Evolutionary conservation across 345 rosid species (phyloP).

Genomic region (Fremontodendron californicum): DNA sequence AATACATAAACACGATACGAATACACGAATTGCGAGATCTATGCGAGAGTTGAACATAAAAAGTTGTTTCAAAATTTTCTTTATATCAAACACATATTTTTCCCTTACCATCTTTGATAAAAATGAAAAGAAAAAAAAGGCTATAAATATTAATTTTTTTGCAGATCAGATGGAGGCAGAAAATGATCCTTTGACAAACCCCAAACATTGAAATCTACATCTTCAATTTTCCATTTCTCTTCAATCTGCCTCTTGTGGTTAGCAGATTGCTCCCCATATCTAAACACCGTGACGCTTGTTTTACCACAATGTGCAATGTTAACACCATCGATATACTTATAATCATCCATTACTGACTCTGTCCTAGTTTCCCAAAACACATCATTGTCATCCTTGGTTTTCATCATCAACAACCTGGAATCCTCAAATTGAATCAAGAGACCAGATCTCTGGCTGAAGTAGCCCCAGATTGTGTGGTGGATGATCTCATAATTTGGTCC

Average conservation of each 20-base stretch:
- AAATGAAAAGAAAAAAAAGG: too few species aligned
- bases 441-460: constrained; percentile 87
- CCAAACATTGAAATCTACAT: constrained; percentile 74
- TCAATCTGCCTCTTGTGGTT: constrained; percentile 79
- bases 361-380: constrained; percentile 91
- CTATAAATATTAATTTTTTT: too few species aligned
- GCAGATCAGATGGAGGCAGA: constrained; percentile 51
- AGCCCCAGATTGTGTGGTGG: constrained; percentile 92
- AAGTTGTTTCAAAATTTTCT: too few species aligned
- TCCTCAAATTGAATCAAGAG: constrained; percentile 81
- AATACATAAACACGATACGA: too few species aligned
- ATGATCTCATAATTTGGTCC: constrained; percentile 74
- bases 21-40: too few species aligned
- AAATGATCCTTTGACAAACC: constrained; percentile 61
- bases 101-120: too few species aligned
- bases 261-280: constrained; percentile 81
- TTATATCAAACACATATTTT: too few species aligned
- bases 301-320: constrained; percentile 76
- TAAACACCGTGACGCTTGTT: constrained; percentile 59
- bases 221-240: constrained; percentile 82
- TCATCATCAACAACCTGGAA: constrained; percentile 62
- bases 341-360: constrained; percentile 82
- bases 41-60: too few species aligned
- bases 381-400: constrained; percentile 56
- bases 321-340: constrained; percentile 56